Percentiles rank a stretch among this genome's conserved stretches.
Conservation (phyloP, 257 asterid species). For the Verbena officinalis region DNA sequence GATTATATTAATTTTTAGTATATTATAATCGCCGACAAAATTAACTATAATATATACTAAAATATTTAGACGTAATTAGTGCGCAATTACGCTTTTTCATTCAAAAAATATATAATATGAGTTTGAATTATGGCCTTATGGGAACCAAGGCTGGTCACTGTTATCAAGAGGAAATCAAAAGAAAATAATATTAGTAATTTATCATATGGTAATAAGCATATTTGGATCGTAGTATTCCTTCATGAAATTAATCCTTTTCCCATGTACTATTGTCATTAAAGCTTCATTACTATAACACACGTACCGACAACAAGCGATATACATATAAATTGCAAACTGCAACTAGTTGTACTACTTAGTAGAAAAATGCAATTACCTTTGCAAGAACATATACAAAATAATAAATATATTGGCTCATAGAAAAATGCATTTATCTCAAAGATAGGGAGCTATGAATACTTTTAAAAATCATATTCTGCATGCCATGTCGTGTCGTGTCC, state of each 20-base stretch:
- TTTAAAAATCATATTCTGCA: too few species aligned
- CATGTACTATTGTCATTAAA: slow-evolving; percentile 4
- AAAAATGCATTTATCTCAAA: too few species aligned
- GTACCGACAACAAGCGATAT: too few species aligned
- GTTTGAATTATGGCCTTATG: not conserved
- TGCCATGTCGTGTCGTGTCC: too few species aligned
- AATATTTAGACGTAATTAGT: not conserved
- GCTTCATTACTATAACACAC: too few species aligned
- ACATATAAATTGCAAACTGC: too few species aligned
- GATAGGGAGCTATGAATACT: too few species aligned
- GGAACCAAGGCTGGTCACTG: not conserved
- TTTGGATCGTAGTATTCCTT: slow-evolving; percentile 7
- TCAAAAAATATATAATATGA: not conserved
- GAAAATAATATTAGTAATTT: not conserved
- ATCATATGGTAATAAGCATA: not conserved
- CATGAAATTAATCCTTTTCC: slow-evolving; percentile 6
- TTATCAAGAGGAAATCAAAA: not conserved
- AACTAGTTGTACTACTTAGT: too few species aligned
- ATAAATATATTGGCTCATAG: too few species aligned
- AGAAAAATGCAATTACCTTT: too few species aligned
- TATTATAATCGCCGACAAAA: slow-evolving; percentile 22
- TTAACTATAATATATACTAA: not conserved
- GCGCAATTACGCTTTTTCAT: not conserved
- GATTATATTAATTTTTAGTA: too few species aligned
- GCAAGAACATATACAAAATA: too few species aligned